Conservation (phyloP, 192 early-diverging fungal genomes). For the Paraglomus brasilianum region DNA sequence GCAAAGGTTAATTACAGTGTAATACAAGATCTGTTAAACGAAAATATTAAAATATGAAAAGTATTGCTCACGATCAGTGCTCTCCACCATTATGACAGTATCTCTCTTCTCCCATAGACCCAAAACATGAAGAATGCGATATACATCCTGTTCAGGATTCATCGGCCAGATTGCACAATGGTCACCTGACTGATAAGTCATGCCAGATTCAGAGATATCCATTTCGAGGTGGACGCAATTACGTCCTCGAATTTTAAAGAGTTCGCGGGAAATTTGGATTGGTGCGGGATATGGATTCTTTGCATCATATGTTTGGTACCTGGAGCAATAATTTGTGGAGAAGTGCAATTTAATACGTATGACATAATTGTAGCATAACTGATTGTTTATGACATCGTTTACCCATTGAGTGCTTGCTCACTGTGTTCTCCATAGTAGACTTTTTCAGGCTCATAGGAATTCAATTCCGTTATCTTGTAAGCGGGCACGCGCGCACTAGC, state of each 20-base stretch:
- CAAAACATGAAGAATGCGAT: slow-evolving; percentile 61
- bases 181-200: slow-evolving; percentile 91
- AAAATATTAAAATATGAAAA: slow-evolving; percentile 1
- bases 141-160: slow-evolving; percentile 80
- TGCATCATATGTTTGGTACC: slow-evolving; percentile 68
- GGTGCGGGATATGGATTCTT: slow-evolving; percentile 84
- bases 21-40: slow-evolving; percentile 20
- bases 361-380: slow-evolving; percentile 5
- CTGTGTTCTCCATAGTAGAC: slow-evolving; percentile 53
- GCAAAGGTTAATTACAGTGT: neutral
- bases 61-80: slow-evolving; percentile 54
- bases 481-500: slow-evolving; percentile 46
- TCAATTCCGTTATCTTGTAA: slow-evolving; percentile 57
- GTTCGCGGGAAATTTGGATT: slow-evolving; percentile 58
- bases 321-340: slow-evolving; percentile 27
- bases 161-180: slow-evolving; percentile 91
- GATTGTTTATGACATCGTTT: neutral
- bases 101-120: slow-evolving; percentile 67
- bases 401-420: slow-evolving; percentile 41
- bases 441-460: slow-evolving; percentile 35
- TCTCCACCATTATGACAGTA: slow-evolving; percentile 62
- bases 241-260: slow-evolving; percentile 72
- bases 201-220: slow-evolving; percentile 76
- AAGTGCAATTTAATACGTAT: slow-evolving; percentile 26
- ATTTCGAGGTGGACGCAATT: slow-evolving; percentile 93